These are phyloP conservation scores for Globisporangium barbulae DNA, from an alignment of 352 stramenopile species.

Conservation along the genomic window DNA sequence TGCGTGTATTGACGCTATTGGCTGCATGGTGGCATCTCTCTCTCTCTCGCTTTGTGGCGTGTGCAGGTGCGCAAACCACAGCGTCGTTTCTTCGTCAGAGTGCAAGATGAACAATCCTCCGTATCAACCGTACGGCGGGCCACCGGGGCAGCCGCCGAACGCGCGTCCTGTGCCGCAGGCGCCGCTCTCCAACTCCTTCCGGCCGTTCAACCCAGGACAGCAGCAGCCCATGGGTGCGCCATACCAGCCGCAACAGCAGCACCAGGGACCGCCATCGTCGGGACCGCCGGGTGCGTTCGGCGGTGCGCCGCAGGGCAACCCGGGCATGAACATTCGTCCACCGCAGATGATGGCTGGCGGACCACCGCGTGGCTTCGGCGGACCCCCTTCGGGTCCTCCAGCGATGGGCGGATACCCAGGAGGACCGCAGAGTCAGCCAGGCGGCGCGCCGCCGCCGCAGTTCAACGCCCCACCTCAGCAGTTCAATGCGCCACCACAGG, in stretches of 20 bases:
- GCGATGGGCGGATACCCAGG: slow-evolving; percentile 16
- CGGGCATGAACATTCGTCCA: slow-evolving; percentile 27
- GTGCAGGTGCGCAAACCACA: background rate
- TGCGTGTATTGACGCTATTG: background rate
- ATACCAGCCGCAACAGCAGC: slow-evolving; percentile 22
- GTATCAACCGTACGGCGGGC: slow-evolving; percentile 56
- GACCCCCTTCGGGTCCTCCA: slow-evolving; percentile 22
- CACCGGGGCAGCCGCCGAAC: slow-evolving; percentile 27
- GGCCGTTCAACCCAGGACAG: slow-evolving; percentile 58
- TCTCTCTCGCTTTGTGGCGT: background rate
- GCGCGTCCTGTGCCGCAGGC: slow-evolving; percentile 24
- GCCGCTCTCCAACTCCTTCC: slow-evolving; percentile 39
- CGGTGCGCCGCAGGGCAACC: slow-evolving; percentile 28
- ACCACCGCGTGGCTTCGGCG: slow-evolving; percentile 15
- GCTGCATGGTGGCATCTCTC: background rate
- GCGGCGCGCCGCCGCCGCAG: slow-evolving; percentile 13
- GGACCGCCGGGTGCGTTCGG: slow-evolving; percentile 28
- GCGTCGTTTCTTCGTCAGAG: slow-evolving; percentile 6
- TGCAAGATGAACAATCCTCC: slow-evolving; percentile 28
- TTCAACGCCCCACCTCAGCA: slow-evolving; percentile 15
- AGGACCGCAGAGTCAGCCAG: slow-evolving; percentile 21
- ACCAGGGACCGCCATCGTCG: slow-evolving; percentile 20
- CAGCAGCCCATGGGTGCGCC: slow-evolving; percentile 33
- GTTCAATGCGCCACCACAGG: slow-evolving; percentile 14
- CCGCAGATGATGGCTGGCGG: slow-evolving; percentile 16